phyloP scores from a whole-genome alignment of 75 land plant species.

The Larix kaempferi region DNA sequence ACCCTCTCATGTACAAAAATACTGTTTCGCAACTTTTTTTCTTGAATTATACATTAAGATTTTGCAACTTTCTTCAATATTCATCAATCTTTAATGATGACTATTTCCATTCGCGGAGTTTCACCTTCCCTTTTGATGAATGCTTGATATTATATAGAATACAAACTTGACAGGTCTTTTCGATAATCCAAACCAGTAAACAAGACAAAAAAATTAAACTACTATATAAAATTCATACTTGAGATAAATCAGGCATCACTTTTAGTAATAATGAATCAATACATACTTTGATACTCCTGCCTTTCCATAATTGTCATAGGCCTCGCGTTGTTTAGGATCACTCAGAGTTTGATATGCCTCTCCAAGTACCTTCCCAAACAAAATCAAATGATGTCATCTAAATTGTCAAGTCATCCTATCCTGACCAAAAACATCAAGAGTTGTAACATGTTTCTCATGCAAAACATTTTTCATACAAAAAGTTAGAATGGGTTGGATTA shows the following conservation, averaged over 20 bases:
- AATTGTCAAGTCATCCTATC: too few relatives aligned
- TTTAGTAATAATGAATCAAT: neutral
- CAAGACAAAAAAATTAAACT: neutral
- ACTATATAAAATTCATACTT: neutral
- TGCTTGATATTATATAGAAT: neutral
- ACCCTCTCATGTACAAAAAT: neutral
- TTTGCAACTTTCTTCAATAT: neutral
- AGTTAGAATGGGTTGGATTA: neutral
- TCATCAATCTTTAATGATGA: neutral
- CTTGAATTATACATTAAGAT: neutral
- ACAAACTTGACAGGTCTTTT: neutral
- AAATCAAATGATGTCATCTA: constrained; percentile 3
- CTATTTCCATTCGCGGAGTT: neutral
- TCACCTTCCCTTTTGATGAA: neutral
- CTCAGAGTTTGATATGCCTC: constrained; percentile 86
- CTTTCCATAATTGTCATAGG: constrained; percentile 78
- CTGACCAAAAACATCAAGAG: neutral
- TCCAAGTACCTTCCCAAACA: constrained; percentile 50
- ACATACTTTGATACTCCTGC: constrained; percentile 54
- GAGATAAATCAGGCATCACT: neutral
- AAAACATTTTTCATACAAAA: neutral
- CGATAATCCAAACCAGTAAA: too few relatives aligned
- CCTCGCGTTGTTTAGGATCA: constrained; percentile 72
- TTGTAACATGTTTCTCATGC: neutral
- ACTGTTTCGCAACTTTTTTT: neutral